These are phyloP conservation scores for Paulownia fortunei DNA, from an alignment of 257 asterid species.

Conservation along the genomic window DNA sequence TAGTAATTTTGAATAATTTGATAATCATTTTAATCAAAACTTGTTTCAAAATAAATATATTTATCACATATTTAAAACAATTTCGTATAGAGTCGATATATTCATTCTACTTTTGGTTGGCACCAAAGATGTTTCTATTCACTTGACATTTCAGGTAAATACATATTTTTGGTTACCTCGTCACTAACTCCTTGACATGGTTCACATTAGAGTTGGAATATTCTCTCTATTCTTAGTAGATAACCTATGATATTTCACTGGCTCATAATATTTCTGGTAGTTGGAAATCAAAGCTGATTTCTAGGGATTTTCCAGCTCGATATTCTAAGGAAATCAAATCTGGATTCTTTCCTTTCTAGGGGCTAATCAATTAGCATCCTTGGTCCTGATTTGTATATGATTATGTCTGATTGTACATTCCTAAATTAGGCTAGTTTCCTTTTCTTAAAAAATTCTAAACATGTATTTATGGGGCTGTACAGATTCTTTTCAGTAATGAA, in stretches of 20 bases:
- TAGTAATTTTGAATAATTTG: not conserved
- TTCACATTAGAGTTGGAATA: not conserved
- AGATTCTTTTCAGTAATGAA: too few relatives aligned
- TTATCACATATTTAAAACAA: not conserved
- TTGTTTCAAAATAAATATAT: not conserved
- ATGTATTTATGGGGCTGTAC: too few relatives aligned
- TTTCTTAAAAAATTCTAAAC: too few relatives aligned
- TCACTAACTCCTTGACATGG: not conserved
- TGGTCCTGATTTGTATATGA: too few relatives aligned
- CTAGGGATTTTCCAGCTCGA: too few relatives aligned
- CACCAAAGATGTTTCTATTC: not conserved
- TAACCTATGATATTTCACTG: not conserved
- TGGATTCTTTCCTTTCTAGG: too few relatives aligned
- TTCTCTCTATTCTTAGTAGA: not conserved
- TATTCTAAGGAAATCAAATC: too few relatives aligned
- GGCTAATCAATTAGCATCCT: too few relatives aligned
- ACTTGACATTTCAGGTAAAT: not conserved
- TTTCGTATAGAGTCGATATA: not conserved
- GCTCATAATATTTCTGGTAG: not conserved
- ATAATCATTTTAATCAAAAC: not conserved
- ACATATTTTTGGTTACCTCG: not conserved
- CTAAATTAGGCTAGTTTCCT: too few relatives aligned
- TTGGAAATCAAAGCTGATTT: too few relatives aligned
- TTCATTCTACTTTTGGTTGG: not conserved
- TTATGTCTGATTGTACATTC: too few relatives aligned